Conservation (phyloP, 805 yeast genomes). For the Metschnikowia dekortorum region DNA sequence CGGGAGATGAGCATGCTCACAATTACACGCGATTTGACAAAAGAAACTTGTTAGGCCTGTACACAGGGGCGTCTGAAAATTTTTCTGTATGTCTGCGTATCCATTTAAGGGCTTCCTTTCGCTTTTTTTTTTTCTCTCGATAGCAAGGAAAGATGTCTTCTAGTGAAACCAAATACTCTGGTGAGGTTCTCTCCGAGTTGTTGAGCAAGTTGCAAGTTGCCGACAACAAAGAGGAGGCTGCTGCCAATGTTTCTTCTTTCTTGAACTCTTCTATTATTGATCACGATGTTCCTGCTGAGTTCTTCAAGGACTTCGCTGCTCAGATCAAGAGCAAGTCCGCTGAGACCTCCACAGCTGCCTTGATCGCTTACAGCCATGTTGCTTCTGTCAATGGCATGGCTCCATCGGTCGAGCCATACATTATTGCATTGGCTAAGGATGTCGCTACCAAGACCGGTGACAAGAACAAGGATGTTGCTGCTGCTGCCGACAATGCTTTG, state of each 20-base stretch:
- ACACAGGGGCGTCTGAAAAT: conserved; percentile 12
- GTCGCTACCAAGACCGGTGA: conserved; percentile 84
- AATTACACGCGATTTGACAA: conserved; percentile 12
- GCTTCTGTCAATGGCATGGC: conserved; percentile 73
- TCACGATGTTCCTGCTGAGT: conserved; percentile 92
- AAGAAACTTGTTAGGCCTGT: conserved; percentile 14
- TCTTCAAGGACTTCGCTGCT: conserved; percentile 72
- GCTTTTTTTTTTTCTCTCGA: conserved; percentile 13
- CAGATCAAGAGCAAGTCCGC: conserved; percentile 73
- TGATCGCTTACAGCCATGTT: conserved; percentile 80
- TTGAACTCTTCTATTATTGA: conserved; percentile 96
- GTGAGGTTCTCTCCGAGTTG: conserved; percentile 87
- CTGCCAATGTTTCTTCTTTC: conserved; percentile 86
- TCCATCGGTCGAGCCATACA: conserved; percentile 94
- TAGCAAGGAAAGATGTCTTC: conserved; percentile 41
- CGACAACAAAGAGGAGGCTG: conserved; percentile 81
- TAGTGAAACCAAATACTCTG: conserved; percentile 53
- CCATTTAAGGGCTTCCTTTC: conserved; percentile 12
- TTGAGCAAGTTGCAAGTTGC: conserved; percentile 91
- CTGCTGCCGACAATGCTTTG: conserved; percentile 72
- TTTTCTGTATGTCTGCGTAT: conserved; percentile 15
- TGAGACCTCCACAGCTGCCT: conserved; percentile 64
- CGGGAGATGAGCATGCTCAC: conserved; percentile 9
- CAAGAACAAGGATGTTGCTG: conserved; percentile 74
- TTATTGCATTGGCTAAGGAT: conserved; percentile 69